phyloP scores from a whole-genome alignment of 2,329 filamentous ascomycete species.

The Mollisia scopiformis region DNA sequence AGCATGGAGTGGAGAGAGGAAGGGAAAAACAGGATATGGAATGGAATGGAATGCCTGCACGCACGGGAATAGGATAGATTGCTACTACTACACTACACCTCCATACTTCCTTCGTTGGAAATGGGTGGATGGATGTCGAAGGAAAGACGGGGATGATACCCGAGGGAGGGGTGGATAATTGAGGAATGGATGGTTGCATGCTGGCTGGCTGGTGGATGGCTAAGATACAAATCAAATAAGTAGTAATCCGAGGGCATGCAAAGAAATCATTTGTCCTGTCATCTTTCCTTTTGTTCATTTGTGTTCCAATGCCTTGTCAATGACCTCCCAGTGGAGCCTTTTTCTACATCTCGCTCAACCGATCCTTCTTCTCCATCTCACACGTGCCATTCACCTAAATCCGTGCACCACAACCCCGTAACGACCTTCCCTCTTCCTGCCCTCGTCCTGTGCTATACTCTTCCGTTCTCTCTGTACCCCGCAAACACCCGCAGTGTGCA shows the following conservation, averaged over 20 bases:
- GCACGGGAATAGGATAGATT: slow-evolving; percentile 14
- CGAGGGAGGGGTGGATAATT: neutral
- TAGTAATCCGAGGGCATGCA: slow-evolving; percentile 2
- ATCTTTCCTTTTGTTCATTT: neutral
- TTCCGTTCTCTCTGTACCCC: too few species aligned
- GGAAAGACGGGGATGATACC: neutral
- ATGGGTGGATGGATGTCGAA: neutral
- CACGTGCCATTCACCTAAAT: too few species aligned
- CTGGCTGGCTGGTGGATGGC: neutral
- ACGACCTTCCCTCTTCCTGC: too few species aligned
- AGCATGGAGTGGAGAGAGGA: neutral
- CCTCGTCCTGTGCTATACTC: too few species aligned
- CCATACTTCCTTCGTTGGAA: neutral
- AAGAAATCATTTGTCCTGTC: neutral
- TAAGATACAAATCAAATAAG: too few species aligned
- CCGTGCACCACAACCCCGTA: too few species aligned
- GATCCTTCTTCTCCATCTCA: too few species aligned
- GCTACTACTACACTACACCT: slow-evolving; percentile 9
- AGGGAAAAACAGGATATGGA: neutral
- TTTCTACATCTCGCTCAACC: too few species aligned
- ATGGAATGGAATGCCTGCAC: slow-evolving; percentile 1
- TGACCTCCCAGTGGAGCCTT: neutral
- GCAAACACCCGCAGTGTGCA: too few species aligned
- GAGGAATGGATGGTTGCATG: neutral
- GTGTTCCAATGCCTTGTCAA: neutral